These are phyloP conservation scores for Pythium dissotocum DNA, from an alignment of 352 stramenopile genomes.

Conservation along the genomic window DNA sequence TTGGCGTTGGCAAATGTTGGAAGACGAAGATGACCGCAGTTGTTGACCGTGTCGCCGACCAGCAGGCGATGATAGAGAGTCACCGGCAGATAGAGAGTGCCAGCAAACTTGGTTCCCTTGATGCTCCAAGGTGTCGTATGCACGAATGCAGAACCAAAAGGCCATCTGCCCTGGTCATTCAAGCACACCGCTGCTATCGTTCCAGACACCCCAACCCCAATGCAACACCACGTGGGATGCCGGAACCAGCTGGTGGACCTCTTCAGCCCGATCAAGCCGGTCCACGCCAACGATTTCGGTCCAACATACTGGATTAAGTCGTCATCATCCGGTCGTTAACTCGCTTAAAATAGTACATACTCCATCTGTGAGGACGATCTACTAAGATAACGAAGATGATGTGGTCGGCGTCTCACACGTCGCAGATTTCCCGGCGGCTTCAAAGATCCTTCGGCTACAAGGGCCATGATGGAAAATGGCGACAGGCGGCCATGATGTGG, in stretches of 20 bases:
- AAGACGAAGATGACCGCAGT: conserved; percentile 1
- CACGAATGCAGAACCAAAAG: background rate
- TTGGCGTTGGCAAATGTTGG: conserved; percentile 1
- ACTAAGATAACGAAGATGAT: background rate
- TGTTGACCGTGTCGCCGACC: conserved; percentile 1
- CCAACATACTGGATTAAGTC: background rate
- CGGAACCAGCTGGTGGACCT: background rate
- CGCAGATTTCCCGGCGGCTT: background rate
- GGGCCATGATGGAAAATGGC: background rate
- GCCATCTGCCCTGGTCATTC: background rate
- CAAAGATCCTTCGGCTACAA: background rate
- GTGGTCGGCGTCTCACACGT: conserved; percentile 2
- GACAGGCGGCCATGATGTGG: background rate
- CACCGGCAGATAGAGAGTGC: conserved; percentile 1
- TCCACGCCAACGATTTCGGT: background rate
- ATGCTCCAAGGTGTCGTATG: background rate
- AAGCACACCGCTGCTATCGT: conserved; percentile 1
- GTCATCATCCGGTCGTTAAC: background rate
- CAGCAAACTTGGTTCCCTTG: background rate
- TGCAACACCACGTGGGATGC: conserved; percentile 8
- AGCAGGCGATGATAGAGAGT: conserved; percentile 1
- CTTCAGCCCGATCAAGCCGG: background rate
- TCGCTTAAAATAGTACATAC: background rate
- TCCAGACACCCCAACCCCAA: background rate
- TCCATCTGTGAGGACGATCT: conserved; percentile 4